Base-by-base conservation (phyloP, 148 eudicot species). In the Polygonum aviculare region DNA sequence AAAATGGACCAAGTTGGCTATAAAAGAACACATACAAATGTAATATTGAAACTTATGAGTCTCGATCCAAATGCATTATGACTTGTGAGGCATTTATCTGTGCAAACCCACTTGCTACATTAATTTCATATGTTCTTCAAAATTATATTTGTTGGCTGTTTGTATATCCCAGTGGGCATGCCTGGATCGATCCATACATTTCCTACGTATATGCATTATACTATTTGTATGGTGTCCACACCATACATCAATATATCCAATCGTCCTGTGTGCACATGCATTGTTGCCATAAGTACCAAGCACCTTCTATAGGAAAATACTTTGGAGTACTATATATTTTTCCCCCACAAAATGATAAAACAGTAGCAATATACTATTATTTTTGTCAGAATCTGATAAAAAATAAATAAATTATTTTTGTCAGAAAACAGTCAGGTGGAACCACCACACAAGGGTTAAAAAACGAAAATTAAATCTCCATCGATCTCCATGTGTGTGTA, bases 201-300 rank as follows among this genome's bases (percentile, higher is more conserved):
- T 6, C 9, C 47, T 44, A 44, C 9, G 47, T 7, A 44, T 6
- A 44, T 44, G 47, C 2, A 7, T 57, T 57, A 57, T 57, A 57
- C 33, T 57, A 57, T 57, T 57, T 33, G 12, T 57, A 22, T 44
- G 47, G 47, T 44, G 35, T 63, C 40, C 38, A 63, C 40, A 63
- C 69, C 39, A 11, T 62, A 3, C 40, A 62, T 63, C 40, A 63
- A 31, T 63, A 3, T 63, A 31, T 12, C 40, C 69, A 63, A 33
- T 63, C 33, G 69, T 63, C 69, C 12, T 63, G 69, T 63, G 33
- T 12, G 69, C 69, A 63, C 69, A 63, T 63, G 69, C 40, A 31
- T 63, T 16, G 63, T 57, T 57, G 63, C 63, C 63, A 57, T 57
- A 57, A 33, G 33, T 5, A 57, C n/a, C 31, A 57, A 18, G 63